Evolutionary conservation across 228 moss, liverwort and hornwort genomes (phyloP).

Genomic region (Sphagnum fallax): DNA sequence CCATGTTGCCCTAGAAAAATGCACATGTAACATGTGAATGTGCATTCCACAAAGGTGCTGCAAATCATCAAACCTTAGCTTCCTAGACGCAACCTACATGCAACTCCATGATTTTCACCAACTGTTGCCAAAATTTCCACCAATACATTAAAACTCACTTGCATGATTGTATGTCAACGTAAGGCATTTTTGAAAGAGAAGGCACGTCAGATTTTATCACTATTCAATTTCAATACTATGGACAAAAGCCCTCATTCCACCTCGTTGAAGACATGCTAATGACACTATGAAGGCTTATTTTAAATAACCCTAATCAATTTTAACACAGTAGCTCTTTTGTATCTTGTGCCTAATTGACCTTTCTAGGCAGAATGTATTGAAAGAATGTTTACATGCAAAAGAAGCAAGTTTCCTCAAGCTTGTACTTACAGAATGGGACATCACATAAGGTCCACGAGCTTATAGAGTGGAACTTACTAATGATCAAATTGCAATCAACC

Average conservation of each 20-base stretch:
- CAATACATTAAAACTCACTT: slow-evolving; percentile 77
- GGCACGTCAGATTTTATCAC: too few relatives aligned
- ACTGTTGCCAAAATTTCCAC: slow-evolving; percentile 88
- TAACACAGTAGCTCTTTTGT: not conserved
- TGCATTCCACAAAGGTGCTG: too few relatives aligned
- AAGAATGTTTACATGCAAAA: not conserved
- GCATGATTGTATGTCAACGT: slow-evolving; percentile 5
- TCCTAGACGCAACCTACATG: slow-evolving; percentile 50
- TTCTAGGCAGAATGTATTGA: not conserved
- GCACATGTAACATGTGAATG: too few relatives aligned
- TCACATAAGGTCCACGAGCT: slow-evolving; percentile 5
- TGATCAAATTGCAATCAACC: slow-evolving; percentile 77
- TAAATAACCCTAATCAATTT: not conserved
- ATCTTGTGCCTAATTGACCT: not conserved
- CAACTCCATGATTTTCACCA: slow-evolving; percentile 83
- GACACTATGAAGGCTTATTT: not conserved
- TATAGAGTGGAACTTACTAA: slow-evolving; percentile 90
- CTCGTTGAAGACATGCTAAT: not conserved
- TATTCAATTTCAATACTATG: too few relatives aligned
- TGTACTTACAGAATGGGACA: not conserved
- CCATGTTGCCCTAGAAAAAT: too few relatives aligned
- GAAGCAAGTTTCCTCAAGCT: not conserved
- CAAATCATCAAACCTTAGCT: too few relatives aligned
- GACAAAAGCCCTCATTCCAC: too few relatives aligned
- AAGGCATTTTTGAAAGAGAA: not conserved